A percentile compares a stretch with the other conserved stretches of the same genome.
phyloP scores from a whole-genome alignment of 257 asterid genomes.

The Datura wrightii region DNA sequence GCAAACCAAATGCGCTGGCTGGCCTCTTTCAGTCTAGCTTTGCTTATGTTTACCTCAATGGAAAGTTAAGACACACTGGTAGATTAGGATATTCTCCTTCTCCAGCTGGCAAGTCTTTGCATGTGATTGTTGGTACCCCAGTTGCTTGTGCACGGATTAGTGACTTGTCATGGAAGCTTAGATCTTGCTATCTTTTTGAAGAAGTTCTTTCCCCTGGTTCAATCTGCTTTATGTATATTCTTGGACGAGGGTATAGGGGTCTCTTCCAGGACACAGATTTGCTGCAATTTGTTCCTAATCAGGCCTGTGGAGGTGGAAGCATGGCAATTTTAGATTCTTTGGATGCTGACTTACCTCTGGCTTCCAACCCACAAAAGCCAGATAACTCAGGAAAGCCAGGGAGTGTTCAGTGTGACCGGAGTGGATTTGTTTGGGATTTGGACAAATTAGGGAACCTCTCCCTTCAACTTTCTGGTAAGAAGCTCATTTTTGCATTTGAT shows the following conservation, averaged over 20 bases:
- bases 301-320: conserved; percentile 99
- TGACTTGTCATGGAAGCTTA: conserved; percentile 91
- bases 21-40: conserved; percentile 97
- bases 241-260: conserved; percentile 96
- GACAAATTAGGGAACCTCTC: conserved; percentile 86
- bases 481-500: conserved; percentile 95
- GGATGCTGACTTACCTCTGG: conserved; percentile 73
- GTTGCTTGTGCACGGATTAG: conserved; percentile 74
- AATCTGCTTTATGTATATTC: conserved; percentile 93
- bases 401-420: conserved; percentile 72
- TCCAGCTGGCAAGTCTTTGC: conserved; percentile 92
- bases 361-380: conserved; percentile 72
- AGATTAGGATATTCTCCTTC: conserved; percentile 97
- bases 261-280: conserved; percentile 91
- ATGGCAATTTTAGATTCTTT: conserved; percentile 98
- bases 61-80: conserved; percentile 92
- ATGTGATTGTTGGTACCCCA: conserved; percentile 94
- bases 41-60: conserved; percentile 93
- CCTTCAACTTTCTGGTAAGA: conserved; percentile 87
- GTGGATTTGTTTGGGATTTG: conserved; percentile 98
- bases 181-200: conserved; percentile 95
- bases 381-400: conserved; percentile 78
- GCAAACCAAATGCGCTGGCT: conserved; percentile 99
- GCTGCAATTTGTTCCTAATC: conserved; percentile 91
- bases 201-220: conserved; percentile 99